Evolutionary conservation across 2,329 filamentous ascomycete genomes (phyloP).

Genomic region (Hypoxylon rubiginosum): DNA sequence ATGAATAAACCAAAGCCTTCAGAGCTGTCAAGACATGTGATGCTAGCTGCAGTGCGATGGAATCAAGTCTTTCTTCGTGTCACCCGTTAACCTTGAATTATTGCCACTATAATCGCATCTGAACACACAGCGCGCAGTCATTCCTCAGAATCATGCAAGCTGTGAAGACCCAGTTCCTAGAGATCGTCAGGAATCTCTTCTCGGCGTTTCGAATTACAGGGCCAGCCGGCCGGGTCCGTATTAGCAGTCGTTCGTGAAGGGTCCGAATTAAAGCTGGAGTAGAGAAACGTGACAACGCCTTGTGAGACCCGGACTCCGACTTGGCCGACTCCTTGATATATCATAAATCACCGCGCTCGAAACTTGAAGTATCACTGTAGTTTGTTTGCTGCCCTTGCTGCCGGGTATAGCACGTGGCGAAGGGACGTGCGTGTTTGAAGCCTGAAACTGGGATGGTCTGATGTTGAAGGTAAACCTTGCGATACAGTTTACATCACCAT

Average conservation of each 20-base stretch:
- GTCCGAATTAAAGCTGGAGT: neutral
- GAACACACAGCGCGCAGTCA: too few relatives aligned
- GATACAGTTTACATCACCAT: too few relatives aligned
- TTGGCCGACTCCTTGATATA: constrained; percentile 20
- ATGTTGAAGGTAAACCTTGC: constrained; percentile 34
- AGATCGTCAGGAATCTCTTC: constrained; percentile 20
- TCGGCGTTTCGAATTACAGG: constrained; percentile 2
- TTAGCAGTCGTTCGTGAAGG: constrained; percentile 1
- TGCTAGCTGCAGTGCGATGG: constrained; percentile 6
- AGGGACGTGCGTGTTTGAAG: constrained; percentile 38
- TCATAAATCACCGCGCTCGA: constrained; percentile 15
- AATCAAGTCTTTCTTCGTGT: constrained; percentile 19
- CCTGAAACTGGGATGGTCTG: constrained; percentile 40
- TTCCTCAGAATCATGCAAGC: too few relatives aligned
- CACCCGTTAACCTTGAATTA: constrained; percentile 1
- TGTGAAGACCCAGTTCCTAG: constrained; percentile 3
- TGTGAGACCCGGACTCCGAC: constrained; percentile 21
- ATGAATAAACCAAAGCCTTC: constrained; percentile 6
- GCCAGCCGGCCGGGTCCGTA: constrained; percentile 15
- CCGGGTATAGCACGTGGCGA: constrained; percentile 30
- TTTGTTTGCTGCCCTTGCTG: constrained; percentile 6
- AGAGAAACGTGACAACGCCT: neutral
- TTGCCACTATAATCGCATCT: neutral
- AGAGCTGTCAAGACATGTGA: constrained; percentile 17
- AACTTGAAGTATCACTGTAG: constrained; percentile 9